These are phyloP conservation scores for Rubia tinctorum DNA, from an alignment of 305 asterid genomes.

Conservation along the genomic window DNA sequence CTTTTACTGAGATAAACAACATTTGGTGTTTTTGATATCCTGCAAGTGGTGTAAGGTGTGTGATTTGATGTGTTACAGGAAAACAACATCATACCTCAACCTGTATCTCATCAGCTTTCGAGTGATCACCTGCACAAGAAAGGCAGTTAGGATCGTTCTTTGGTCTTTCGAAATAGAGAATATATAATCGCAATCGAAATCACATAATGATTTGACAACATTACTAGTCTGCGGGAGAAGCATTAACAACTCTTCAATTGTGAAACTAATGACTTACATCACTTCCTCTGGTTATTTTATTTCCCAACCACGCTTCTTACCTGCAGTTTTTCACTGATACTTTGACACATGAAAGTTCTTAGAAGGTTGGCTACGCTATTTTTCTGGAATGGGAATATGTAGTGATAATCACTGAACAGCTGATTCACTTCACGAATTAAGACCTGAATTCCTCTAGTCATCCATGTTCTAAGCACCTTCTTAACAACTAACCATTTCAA, in stretches of 20 bases:
- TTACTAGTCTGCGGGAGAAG: background rate
- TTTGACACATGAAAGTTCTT: background rate
- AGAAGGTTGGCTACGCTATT: background rate
- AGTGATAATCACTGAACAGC: background rate
- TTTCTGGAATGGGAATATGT: background rate
- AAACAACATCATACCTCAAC: constrained; percentile 36
- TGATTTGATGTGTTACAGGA: background rate
- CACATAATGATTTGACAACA: background rate
- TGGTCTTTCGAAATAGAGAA: background rate
- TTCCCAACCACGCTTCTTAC: background rate
- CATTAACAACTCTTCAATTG: background rate
- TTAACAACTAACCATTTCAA: background rate
- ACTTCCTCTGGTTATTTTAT: background rate
- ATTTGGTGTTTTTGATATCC: too few relatives aligned
- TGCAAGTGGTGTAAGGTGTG: background rate
- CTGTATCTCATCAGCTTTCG: constrained; percentile 48
- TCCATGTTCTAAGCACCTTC: background rate
- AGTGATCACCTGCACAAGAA: constrained; percentile 50
- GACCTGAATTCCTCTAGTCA: background rate
- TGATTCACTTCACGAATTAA: background rate
- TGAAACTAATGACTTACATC: background rate
- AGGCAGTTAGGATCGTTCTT: background rate
- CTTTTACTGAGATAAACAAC: too few relatives aligned
- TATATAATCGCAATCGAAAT: background rate
- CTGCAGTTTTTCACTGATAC: background rate